These are phyloP conservation scores for Coprinopsis marcescibilis DNA, from an alignment of 768 basidiomycete genomes.

Conservation along the genomic window DNA sequence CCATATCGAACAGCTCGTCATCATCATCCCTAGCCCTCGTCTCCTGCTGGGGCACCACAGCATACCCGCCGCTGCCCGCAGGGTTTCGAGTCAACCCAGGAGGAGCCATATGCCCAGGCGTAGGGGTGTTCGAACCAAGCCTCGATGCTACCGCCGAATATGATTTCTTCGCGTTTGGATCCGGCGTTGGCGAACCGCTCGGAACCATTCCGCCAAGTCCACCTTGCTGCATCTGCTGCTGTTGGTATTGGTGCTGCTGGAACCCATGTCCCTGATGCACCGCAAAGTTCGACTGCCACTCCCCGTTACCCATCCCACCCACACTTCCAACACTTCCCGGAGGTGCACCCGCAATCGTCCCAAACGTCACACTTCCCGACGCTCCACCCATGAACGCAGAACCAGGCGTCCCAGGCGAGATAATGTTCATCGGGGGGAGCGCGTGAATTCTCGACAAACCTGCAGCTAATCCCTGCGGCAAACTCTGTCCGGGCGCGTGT, in stretches of 20 bases:
- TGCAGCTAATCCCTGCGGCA: slow-evolving; percentile 89
- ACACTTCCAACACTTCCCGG: not conserved
- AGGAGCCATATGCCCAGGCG: no score
- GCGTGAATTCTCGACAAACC: slow-evolving; percentile 90
- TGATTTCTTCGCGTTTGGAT: slow-evolving; percentile 36
- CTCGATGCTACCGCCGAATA: slow-evolving; percentile 42
- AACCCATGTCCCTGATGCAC: not conserved
- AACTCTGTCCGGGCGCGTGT: slow-evolving; percentile 85
- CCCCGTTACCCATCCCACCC: not conserved
- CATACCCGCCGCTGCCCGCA: slow-evolving; percentile 14
- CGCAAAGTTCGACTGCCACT: not conserved
- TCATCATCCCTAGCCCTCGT: slow-evolving; percentile 69
- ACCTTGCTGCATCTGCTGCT: no score
- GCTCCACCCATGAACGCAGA: slow-evolving; percentile 11
- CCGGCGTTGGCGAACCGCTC: slow-evolving; percentile 18
- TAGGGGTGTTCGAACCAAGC: slow-evolving; percentile 15
- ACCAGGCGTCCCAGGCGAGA: slow-evolving; percentile 25
- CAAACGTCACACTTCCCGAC: not conserved
- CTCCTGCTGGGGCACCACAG: slow-evolving; percentile 25
- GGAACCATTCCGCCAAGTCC: not conserved
- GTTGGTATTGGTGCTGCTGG: not conserved
- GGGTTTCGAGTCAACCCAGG: slow-evolving; percentile 34
- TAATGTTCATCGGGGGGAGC: slow-evolving; percentile 32
- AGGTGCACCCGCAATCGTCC: not conserved
- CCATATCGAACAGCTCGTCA: slow-evolving; percentile 64